Evolutionary conservation across 2,329 filamentous ascomycete genomes (phyloP), one percentile per base, ranked within the genome.

Genomic region (Hypoxylon sp.): DNA sequence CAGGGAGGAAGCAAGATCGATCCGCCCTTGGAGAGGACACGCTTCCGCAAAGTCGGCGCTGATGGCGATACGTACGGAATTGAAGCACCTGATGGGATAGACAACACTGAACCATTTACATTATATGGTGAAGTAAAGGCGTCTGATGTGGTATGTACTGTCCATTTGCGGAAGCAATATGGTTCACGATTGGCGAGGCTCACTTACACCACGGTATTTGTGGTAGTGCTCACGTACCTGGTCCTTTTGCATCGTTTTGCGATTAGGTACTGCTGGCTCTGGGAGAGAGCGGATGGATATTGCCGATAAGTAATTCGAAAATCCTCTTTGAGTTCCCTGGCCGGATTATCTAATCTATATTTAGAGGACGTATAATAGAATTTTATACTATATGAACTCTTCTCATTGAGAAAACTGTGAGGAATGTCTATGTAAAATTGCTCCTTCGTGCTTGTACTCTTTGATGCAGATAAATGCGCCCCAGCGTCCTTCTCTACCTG

Each of bases 211-310:
- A 3, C 34, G 69, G 69, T 9, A 65, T 71, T 30, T 65, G 61
- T 30, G 67, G 67, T 37, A 37, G 37, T 25, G 61, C 50, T 23
- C 54, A 62, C 34, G 5, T n/a, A 30, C 29, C 29, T 7, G 11
- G 5, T 30, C n/a, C n/a, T n/a, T n/a, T n/a, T n/a, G n/a, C n/a
- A n/a, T n/a, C n/a, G n/a, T 8, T 9, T 9, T 9, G 46, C 55
- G 7, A 14, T 41, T 23, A 67, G 64, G 23, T 70, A 60, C 47
- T 71, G 70, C 62, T 71, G 69, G 69, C 53, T 71, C 16, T 71
- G 67, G 67, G 34, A 61, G 47, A 56, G 65, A 69, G 6, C 70
- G 69, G 67, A 47, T 60, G 34, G 29, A 56, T 9, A 5, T 3
- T 23, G 16, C 19, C 6, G 14, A n/a, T 27, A 30, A 41, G 5